A percentile compares a stretch with the other conserved stretches of the same genome.
phyloP scores from a whole-genome alignment of 305 asterid species.

The Fraxinus paxiana region DNA sequence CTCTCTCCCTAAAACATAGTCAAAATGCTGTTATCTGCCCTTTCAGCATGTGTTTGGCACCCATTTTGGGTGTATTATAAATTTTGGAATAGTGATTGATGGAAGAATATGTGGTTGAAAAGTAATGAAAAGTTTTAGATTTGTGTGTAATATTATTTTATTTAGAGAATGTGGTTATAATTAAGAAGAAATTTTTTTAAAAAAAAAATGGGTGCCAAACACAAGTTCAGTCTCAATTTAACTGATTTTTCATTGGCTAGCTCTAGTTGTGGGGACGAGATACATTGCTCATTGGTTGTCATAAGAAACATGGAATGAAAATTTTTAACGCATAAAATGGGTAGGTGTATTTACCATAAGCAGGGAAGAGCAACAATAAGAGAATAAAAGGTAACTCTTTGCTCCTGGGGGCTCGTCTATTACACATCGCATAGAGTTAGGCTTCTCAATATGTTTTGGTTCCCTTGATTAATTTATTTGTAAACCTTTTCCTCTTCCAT shows the following conservation, averaged over 20 bases:
- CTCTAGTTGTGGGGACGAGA: neutral
- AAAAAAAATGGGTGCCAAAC: no score
- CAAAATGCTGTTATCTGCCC: neutral
- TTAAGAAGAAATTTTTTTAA: no score
- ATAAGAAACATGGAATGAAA: neutral
- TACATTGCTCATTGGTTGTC: neutral
- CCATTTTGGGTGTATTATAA: no score
- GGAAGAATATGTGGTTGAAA: no score
- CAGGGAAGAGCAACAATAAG: neutral
- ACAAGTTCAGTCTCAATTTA: neutral
- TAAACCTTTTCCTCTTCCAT: neutral
- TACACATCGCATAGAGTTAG: neutral
- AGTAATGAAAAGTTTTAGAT: no score
- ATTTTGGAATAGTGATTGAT: no score
- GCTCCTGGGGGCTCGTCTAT: neutral
- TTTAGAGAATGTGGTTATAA: no score
- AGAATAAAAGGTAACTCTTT: neutral
- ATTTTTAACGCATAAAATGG: neutral
- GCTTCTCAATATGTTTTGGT: neutral
- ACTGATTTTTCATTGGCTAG: neutral
- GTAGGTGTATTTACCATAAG: neutral
- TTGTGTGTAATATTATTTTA: no score
- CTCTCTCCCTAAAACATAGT: neutral
- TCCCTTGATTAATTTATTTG: neutral
- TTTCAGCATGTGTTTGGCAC: neutral